Conservation (phyloP, 2,329 filamentous ascomycete species). For the Cordyceps farinosa region DNA sequence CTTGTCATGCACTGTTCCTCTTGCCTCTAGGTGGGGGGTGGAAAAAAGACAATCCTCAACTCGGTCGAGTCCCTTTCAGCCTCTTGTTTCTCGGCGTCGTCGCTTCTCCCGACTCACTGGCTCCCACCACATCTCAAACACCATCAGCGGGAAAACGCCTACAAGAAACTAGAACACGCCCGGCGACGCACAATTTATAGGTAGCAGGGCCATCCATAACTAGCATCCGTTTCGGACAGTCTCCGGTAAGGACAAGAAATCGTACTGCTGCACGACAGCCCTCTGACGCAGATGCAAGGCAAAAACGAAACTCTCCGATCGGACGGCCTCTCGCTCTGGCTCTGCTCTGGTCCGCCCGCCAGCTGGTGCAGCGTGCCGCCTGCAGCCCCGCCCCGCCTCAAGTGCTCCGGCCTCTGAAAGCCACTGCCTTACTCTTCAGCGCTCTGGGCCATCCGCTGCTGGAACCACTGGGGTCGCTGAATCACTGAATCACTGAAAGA, state of each 20-base stretch:
- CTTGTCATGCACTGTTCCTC: neutral
- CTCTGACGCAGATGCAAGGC: neutral
- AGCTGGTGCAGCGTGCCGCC: neutral
- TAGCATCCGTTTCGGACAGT: neutral
- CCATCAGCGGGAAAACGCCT: neutral
- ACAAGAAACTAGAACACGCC: neutral
- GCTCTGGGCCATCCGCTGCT: neutral
- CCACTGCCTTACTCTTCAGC: neutral
- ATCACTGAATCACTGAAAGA: neutral
- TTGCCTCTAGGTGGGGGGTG: neutral
- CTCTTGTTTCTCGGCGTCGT: neutral
- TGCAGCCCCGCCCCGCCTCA: neutral
- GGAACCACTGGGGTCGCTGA: neutral
- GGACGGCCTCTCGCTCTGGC: neutral
- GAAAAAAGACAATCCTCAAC: neutral
- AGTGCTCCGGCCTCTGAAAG: neutral
- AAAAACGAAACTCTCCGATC: slow-evolving; percentile 2
- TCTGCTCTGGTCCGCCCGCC: no score
- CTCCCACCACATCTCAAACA: neutral
- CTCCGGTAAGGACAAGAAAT: neutral
- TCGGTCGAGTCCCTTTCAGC: neutral
- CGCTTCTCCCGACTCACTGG: neutral
- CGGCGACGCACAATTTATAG: neutral
- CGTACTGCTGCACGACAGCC: neutral
- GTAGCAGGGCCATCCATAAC: no score